Base-by-base conservation (phyloP, 805 yeast genomes). In the Pichia cephalocereana region DNA sequence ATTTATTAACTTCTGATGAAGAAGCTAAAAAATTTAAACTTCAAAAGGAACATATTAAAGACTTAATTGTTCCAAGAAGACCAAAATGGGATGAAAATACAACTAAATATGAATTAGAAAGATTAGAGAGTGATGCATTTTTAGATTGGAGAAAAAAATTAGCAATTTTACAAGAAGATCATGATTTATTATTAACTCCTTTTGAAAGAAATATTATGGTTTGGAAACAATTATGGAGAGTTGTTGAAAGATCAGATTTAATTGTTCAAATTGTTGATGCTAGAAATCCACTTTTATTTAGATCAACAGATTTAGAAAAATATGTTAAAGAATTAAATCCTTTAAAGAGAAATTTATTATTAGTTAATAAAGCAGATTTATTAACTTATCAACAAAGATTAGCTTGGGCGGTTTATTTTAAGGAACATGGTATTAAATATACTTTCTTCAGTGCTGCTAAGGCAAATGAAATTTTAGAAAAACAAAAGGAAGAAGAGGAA, bases 141-240 rank as follows among this genome's bases (percentile, higher is more conserved):
- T 74, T 93, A 59, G 83, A 86, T 31, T 93, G 99, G 99, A 80
- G 99, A 70, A 75, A 98, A 62, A 82, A 81, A 45, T 74, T 93
- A 52, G 99, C 99, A 0, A 66, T 75, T 41, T 71, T 93, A 48
- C 95, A 90, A 54, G 96, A 91, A 64, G 77, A 76, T 56, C 80
- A 88, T 54, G 96, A 91, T 64, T 71, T 93, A 58, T 70, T 90
- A 50, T 74, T 93, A 63, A 93, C 99, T 0, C 99, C 99, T 6
- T 93, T 91, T 62, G 99, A 93, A 70, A 80, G 99, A 70, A 93
- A 93, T 64, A 72, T 93, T 54, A 96, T 91, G 72, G 97, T 93
- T 50, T 93, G 99, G 99, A 82, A 93, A 63, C 99, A 93, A 68
- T 71, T 93, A 55, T 93, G 99, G 99, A 79, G 99, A 69, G 99